Conservation (phyloP, 106 monocot species). For the Xerophyta viscosa region DNA sequence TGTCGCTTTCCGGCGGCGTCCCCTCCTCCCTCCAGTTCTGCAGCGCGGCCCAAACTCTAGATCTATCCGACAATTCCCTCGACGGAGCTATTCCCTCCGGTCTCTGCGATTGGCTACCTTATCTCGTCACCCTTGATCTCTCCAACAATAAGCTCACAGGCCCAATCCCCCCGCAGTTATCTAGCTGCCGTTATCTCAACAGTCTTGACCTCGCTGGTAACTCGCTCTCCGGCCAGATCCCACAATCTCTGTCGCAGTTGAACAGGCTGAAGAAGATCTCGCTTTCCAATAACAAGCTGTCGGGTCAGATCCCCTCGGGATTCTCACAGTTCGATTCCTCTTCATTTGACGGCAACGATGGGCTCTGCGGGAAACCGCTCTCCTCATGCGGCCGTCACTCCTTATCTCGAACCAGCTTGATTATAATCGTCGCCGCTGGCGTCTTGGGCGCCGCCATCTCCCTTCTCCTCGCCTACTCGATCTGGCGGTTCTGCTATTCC, state of each 20-base stretch:
- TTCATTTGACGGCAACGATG: conserved; percentile 21
- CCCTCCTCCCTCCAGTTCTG: conserved; percentile 37
- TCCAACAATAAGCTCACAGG: too few relatives aligned
- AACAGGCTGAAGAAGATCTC: conserved; percentile 18
- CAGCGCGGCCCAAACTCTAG: conserved; percentile 14
- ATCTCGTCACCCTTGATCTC: too few relatives aligned
- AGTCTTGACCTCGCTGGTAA: too few relatives aligned
- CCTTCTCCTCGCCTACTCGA: conserved; percentile 27
- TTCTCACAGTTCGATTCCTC: conserved; percentile 10
- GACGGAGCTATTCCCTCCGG: conserved; percentile 27
- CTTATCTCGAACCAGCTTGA: conserved; percentile 11
- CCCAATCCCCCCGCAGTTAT: too few relatives aligned
- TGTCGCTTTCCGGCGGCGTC: conserved; percentile 31
- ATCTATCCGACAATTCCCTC: conserved; percentile 23
- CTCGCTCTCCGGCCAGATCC: not conserved
- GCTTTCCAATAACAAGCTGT: conserved; percentile 25
- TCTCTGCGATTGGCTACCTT: too few relatives aligned
- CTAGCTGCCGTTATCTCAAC: too few relatives aligned
- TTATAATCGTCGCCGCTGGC: conserved; percentile 48
- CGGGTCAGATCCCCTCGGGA: conserved; percentile 18
- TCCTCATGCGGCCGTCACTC: conserved; percentile 11
- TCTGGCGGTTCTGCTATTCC: conserved; percentile 31
- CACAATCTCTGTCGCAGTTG: conserved; percentile 14
- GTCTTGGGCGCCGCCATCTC: conserved; percentile 42
- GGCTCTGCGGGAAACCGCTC: conserved; percentile 35